Percentiles rank a stretch among this genome's conserved stretches.
Conservation (phyloP, 768 basidiomycete species). For the Neoboletus subvelutipes region DNA sequence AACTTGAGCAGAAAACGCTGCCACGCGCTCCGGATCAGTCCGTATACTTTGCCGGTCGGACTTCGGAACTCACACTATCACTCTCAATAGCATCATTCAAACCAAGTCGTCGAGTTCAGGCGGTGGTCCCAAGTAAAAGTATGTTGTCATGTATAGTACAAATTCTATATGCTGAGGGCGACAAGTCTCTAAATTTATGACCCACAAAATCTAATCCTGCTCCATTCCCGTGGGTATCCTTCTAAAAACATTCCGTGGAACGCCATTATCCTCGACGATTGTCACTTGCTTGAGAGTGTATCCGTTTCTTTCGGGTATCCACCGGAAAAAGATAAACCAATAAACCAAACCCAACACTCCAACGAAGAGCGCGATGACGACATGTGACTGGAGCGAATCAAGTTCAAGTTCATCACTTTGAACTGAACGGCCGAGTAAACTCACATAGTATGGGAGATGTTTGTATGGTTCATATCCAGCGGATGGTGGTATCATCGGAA, state of each 20-base stretch:
- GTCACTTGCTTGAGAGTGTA: constrained; percentile 51
- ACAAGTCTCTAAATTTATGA: not conserved
- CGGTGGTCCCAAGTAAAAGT: not conserved
- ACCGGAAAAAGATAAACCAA: constrained; percentile 54
- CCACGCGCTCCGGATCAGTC: constrained; percentile 5
- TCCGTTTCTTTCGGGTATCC: constrained; percentile 47
- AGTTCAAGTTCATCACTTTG: not conserved
- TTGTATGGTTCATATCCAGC: constrained; percentile 52
- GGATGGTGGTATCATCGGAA: constrained; percentile 63
- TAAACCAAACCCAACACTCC: constrained; percentile 52
- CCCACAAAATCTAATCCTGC: not conserved
- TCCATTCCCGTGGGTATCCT: constrained; percentile 30
- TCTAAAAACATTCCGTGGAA: constrained; percentile 52
- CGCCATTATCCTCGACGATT: constrained; percentile 55
- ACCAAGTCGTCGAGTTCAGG: not conserved
- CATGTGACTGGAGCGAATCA: constrained; percentile 43
- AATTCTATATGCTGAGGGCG: not conserved
- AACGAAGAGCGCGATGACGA: constrained; percentile 45
- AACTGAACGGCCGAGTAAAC: constrained; percentile 18
- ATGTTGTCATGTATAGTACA: not conserved
- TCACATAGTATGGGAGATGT: constrained; percentile 66
- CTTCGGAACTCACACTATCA: constrained; percentile 1
- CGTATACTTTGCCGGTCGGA: constrained; percentile 1
- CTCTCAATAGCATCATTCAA: not conserved
- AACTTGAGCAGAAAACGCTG: constrained; percentile 20